A percentile compares a stretch with the other conserved stretches of the same genome.
Conservation (phyloP, 108 stramenopile species). For the Ochromonas danica region DNA sequence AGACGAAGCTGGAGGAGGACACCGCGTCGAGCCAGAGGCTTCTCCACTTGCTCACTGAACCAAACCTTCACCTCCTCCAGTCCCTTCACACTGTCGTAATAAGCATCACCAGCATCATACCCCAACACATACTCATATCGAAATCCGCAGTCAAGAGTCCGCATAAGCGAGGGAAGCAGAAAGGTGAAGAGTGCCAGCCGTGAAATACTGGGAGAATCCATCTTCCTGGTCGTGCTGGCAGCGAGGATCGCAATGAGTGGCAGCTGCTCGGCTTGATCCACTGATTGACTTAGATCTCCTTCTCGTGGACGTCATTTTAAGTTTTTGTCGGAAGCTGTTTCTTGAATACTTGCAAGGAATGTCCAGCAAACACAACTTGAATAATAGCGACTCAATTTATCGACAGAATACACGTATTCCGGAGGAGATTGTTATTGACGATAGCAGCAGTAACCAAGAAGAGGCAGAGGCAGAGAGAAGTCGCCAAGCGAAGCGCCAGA, state of each 20-base stretch:
- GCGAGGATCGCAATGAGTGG: slow-evolving; percentile 32
- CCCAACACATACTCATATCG: slow-evolving; percentile 50
- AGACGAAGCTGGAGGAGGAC: slow-evolving; percentile 37
- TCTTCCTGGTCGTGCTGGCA: slow-evolving; percentile 1
- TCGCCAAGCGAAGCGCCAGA: too few relatives aligned
- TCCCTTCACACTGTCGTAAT: slow-evolving; percentile 45
- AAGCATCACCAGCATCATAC: slow-evolving; percentile 54
- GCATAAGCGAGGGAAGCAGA: slow-evolving; percentile 52
- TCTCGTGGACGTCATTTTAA: too few relatives aligned
- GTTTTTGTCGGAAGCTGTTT: too few relatives aligned
- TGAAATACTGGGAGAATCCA: not conserved
- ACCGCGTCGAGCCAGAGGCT: slow-evolving; percentile 40
- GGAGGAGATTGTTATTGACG: too few relatives aligned
- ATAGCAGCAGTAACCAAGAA: too few relatives aligned
- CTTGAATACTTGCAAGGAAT: too few relatives aligned
- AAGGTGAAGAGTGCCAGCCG: slow-evolving; percentile 37
- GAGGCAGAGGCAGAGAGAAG: too few relatives aligned
- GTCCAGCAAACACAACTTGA: too few relatives aligned
- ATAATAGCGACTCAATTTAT: too few relatives aligned
- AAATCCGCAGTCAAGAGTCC: slow-evolving; percentile 57
- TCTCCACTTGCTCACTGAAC: slow-evolving; percentile 42
- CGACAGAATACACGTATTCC: too few relatives aligned
- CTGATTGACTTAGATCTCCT: too few relatives aligned
- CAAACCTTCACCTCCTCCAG: slow-evolving; percentile 40
- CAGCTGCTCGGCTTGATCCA: too few relatives aligned